phyloP scores from a whole-genome alignment of 202 grass and related monocot genomes.

The Setaria italica region DNA sequence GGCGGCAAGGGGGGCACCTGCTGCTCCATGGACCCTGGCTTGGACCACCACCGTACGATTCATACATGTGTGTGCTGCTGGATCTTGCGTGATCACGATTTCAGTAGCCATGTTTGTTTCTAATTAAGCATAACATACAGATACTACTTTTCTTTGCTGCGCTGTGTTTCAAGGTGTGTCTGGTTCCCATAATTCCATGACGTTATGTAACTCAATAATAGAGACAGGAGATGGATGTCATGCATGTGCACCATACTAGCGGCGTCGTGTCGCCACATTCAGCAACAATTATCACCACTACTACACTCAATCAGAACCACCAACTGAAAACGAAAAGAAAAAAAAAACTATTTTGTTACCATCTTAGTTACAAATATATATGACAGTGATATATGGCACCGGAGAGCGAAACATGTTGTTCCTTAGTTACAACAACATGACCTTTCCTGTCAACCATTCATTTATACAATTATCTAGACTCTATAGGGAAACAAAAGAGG shows the following conservation, averaged over 20 bases:
- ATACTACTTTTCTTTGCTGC: too few species aligned
- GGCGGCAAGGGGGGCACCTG: too few species aligned
- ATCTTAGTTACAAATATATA: background rate
- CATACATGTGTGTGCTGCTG: too few species aligned
- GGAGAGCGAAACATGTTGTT: background rate
- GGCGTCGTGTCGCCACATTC: constrained; percentile 26
- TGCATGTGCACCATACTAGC: background rate
- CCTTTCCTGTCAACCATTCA: background rate
- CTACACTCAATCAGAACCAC: background rate
- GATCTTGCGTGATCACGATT: too few species aligned
- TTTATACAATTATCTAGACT: background rate
- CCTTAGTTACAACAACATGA: background rate
- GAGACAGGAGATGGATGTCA: background rate
- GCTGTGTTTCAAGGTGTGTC: too few species aligned
- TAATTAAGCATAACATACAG: too few species aligned
- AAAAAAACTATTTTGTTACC: background rate
- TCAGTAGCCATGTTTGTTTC: too few species aligned
- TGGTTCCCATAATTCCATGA: too few species aligned
- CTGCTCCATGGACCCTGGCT: too few species aligned
- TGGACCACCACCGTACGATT: too few species aligned
- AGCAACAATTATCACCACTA: background rate
- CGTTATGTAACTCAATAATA: background rate
- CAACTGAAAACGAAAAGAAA: background rate
- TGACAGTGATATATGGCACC: background rate
- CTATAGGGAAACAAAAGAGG: too few species aligned